These are phyloP conservation scores for Pittosporum tobira DNA, from an alignment of 129 eudicot genomes.

Conservation along the genomic window DNA sequence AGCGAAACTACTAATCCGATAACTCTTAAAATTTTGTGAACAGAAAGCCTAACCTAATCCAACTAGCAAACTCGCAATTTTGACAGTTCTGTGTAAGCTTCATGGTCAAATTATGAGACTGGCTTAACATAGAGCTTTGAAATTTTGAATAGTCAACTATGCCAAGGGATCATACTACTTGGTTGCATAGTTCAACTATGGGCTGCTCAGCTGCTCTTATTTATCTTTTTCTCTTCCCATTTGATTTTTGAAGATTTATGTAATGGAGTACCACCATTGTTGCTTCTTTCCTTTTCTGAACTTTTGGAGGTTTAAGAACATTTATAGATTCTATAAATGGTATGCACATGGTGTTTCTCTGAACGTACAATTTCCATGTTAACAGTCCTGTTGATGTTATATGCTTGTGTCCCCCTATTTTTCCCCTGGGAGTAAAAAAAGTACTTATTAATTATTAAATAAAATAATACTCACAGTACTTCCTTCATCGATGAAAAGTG, in stretches of 20 bases:
- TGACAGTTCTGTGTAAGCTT: conserved; percentile 1
- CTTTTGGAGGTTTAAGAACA: background rate
- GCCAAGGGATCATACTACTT: background rate
- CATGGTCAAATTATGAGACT: background rate
- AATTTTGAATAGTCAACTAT: background rate
- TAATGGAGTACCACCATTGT: background rate
- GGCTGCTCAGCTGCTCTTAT: too few relatives aligned
- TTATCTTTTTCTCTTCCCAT: background rate
- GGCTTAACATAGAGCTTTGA: conserved; percentile 7
- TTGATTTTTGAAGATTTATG: too few relatives aligned
- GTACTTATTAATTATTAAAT: too few relatives aligned
- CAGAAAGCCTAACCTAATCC: conserved; percentile 1
- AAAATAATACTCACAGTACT: too few relatives aligned
- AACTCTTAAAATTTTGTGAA: conserved; percentile 7
- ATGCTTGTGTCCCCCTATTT: too few relatives aligned
- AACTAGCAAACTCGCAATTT: conserved; percentile 4
- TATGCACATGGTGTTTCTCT: too few relatives aligned
- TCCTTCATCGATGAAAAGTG: too few relatives aligned
- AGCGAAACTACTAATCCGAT: conserved; percentile 1
- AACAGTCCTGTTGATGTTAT: too few relatives aligned
- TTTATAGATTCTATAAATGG: too few relatives aligned
- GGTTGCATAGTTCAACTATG: too few relatives aligned
- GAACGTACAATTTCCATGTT: too few relatives aligned
- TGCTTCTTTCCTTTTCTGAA: background rate
- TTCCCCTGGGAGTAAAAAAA: too few relatives aligned